Evolutionary conservation across 768 basidiomycete species (phyloP).

Genomic region (Suillus brevipes): DNA sequence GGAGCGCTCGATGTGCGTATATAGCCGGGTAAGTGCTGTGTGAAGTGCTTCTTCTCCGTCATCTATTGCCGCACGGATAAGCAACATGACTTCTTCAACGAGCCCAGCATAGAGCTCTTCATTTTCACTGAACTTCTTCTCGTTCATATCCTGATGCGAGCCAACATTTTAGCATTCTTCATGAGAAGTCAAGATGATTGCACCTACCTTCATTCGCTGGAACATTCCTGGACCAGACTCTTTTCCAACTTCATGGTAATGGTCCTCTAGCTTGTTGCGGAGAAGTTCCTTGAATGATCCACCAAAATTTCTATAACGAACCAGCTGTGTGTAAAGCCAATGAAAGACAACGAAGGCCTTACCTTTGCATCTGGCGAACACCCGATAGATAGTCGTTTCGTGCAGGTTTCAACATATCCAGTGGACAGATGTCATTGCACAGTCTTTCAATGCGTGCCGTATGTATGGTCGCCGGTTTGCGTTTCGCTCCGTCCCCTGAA

Average conservation of each 20-base stretch:
- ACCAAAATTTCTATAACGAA: not conserved
- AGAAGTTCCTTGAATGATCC: not conserved
- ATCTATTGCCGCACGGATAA: not conserved
- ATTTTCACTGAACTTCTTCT: not conserved
- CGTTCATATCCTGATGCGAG: not conserved
- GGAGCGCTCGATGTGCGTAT: not conserved
- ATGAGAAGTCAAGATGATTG: not conserved
- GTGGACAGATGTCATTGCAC: not conserved
- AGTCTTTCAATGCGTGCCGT: not conserved
- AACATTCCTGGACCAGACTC: not conserved
- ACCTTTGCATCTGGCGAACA: not conserved
- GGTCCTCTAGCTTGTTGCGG: not conserved
- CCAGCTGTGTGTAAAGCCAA: not conserved
- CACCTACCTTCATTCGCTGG: constrained; percentile 5
- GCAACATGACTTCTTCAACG: not conserved
- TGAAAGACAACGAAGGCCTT: not conserved
- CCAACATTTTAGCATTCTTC: not conserved
- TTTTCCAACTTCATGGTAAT: not conserved
- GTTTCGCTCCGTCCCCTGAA: not conserved
- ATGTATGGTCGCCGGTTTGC: not conserved
- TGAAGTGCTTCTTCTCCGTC: not conserved
- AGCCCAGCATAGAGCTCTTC: not conserved
- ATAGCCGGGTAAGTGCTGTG: not conserved
- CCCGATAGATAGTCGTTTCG: not conserved
- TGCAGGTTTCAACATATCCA: not conserved